Percentiles rank a stretch among this genome's conserved stretches.
These are phyloP conservation scores for Hygrophoropsis aurantiaca DNA, from an alignment of 768 basidiomycete genomes.

Conservation along the genomic window DNA sequence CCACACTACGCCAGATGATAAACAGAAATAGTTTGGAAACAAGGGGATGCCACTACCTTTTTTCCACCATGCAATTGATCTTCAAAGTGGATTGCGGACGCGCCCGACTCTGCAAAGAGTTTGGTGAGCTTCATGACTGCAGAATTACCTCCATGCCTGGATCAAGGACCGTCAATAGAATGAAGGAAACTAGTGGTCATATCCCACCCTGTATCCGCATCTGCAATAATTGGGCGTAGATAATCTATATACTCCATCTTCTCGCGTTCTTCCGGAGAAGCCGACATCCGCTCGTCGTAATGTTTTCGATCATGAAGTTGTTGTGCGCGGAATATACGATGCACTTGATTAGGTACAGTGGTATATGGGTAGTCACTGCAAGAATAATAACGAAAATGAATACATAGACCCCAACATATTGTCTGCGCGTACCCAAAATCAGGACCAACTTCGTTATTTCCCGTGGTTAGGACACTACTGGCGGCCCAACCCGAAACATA, in stretches of 20 bases:
- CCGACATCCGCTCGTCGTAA: slow-evolving; percentile 79
- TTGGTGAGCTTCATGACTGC: slow-evolving; percentile 94
- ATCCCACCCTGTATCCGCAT: slow-evolving; percentile 88
- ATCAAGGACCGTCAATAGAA: slow-evolving; percentile 2
- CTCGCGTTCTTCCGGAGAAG: slow-evolving; percentile 59
- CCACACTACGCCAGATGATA: slow-evolving; percentile 55
- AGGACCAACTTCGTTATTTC: slow-evolving; percentile 88
- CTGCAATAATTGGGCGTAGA: slow-evolving; percentile 89
- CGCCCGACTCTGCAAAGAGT: slow-evolving; percentile 93
- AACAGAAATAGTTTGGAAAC: too few relatives aligned
- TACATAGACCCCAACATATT: too few relatives aligned
- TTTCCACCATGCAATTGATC: slow-evolving; percentile 95
- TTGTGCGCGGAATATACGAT: slow-evolving; percentile 88
- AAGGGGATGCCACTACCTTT: slow-evolving; percentile 54
- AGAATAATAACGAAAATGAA: too few relatives aligned
- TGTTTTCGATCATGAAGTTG: slow-evolving; percentile 92
- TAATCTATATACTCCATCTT: slow-evolving; percentile 84
- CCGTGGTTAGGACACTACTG: slow-evolving; percentile 84
- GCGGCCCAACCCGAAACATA: slow-evolving; percentile 95
- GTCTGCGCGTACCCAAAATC: slow-evolving; percentile 66
- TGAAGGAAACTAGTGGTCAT: background rate
- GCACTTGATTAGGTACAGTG: slow-evolving; percentile 94
- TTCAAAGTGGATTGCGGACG: slow-evolving; percentile 88
- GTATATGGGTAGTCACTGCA: slow-evolving; percentile 91
- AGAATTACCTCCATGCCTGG: slow-evolving; percentile 88